A percentile compares a stretch with the other conserved stretches of the same genome.
Evolutionary conservation across 2,329 filamentous ascomycete species (phyloP).

Genomic region (Plenodomus lindquistii): DNA sequence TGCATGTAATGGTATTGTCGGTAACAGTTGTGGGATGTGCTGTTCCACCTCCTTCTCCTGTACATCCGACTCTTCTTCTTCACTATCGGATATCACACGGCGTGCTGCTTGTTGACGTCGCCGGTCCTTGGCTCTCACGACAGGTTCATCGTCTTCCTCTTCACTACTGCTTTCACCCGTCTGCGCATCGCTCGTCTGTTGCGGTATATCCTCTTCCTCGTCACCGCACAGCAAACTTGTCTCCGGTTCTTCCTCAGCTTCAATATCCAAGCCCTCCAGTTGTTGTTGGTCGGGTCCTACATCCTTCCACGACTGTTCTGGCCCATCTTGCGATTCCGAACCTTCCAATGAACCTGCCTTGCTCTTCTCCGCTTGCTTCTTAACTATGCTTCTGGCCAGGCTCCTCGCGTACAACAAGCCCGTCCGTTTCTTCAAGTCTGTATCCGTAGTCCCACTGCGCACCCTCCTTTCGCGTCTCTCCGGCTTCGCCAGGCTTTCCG

Average conservation of each 20-base stretch:
- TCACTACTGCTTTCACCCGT: slow-evolving; percentile 14
- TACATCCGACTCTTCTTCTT: slow-evolving; percentile 16
- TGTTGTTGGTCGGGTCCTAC: slow-evolving; percentile 2
- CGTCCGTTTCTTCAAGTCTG: slow-evolving; percentile 17
- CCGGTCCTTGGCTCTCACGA: slow-evolving; percentile 23
- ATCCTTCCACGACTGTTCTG: slow-evolving; percentile 1
- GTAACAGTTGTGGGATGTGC: neutral
- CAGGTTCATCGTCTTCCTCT: slow-evolving; percentile 36
- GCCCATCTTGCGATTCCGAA: slow-evolving; percentile 18
- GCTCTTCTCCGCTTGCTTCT: slow-evolving; percentile 18
- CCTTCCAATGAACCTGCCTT: slow-evolving; percentile 19
- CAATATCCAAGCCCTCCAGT: slow-evolving; percentile 11
- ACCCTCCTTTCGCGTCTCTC: slow-evolving; percentile 29
- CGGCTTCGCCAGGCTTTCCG: slow-evolving; percentile 35
- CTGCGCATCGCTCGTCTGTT: slow-evolving; percentile 2
- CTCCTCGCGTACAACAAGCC: slow-evolving; percentile 32
- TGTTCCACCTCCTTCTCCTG: neutral
- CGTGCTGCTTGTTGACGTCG: slow-evolving; percentile 17
- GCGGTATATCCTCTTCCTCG: slow-evolving; percentile 16
- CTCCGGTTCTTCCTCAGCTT: slow-evolving; percentile 29
- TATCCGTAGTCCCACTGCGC: slow-evolving; percentile 16
- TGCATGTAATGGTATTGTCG: slow-evolving; percentile 1
- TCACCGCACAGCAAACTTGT: slow-evolving; percentile 39
- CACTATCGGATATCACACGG: slow-evolving; percentile 27
- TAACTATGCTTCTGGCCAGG: slow-evolving; percentile 32